Evolutionary conservation across 495 filamentous ascomycete species (phyloP), one percentile per base, ranked within the genome.

Genomic region (Elasticomyces elasticus): DNA sequence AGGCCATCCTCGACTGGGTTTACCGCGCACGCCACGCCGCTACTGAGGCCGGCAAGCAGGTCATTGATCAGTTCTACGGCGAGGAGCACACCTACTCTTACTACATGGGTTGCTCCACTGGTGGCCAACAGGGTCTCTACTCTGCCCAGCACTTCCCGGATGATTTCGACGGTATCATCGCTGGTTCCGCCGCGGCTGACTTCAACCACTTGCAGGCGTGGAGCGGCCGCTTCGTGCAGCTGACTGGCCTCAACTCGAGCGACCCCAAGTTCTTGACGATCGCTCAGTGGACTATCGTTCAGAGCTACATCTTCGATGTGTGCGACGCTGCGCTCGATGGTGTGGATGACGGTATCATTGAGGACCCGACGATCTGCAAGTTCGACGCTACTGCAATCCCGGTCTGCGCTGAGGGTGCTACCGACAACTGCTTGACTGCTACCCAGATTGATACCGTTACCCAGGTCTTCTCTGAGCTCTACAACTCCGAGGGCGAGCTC

Each of bases 31-130:
- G 51, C 13, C 77, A 82, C 60, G 76, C 71, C 20, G 41, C 58
- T 5, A 51, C 59, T 41, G 47, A 60, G 17, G 59, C 60, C 26
- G 76, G 75, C 48, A 78, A 80, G 58, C 43, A 74, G 30, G 54
- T 78, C 42, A 73, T 66, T 35, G 69, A 72, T 20, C 46, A 23
- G n/a, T 79, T 77, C 62, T 80, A 79, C 37, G 64, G 68, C 4
- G 59, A 71, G 45, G 56, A 66, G 10, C 71, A 68, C 52, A 60
- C 67, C 17, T 76, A 77, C 49, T 75, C 73, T 3, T 79, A 79
- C 61, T 80, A 77, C 58, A 55, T 78, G 0, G 77, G 76, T 20
- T 80, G 77, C 63, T 79, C 76, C 5, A 74, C 73, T 26, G 77
- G 76, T 24, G 77, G 77, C n/a, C 71, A 73, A 5, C 70, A 80